A percentile compares a stretch with the other conserved stretches of the same genome.
phyloP scores from a whole-genome alignment of 768 basidiomycete genomes.

The Boletellus sp. region DNA sequence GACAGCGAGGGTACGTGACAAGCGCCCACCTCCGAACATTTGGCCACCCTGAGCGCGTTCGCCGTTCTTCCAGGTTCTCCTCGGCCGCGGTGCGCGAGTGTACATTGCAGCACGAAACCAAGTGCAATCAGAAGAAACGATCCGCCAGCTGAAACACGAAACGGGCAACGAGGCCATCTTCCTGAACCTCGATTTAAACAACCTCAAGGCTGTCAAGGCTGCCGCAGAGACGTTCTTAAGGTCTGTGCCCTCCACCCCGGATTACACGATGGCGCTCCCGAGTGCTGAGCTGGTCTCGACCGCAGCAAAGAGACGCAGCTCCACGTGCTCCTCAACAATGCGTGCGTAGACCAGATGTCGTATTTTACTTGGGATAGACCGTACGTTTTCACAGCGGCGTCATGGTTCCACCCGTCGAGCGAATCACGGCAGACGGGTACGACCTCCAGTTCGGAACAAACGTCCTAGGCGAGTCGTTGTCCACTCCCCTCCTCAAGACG shows the following conservation, averaged over 20 bases:
- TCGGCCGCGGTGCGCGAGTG: slow-evolving; percentile 33
- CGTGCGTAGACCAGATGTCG: slow-evolving; percentile 34
- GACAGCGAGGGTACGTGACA: slow-evolving; percentile 15
- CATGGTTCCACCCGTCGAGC: slow-evolving; percentile 40
- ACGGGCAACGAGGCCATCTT: slow-evolving; percentile 33
- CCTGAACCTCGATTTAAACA: slow-evolving; percentile 37
- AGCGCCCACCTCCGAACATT: not conserved
- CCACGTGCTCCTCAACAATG: slow-evolving; percentile 50
- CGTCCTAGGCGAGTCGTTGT: slow-evolving; percentile 36
- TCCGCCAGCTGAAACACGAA: slow-evolving; percentile 28
- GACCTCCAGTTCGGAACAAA: slow-evolving; percentile 60
- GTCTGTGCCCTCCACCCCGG: slow-evolving; percentile 3
- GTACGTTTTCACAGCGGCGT: slow-evolving; percentile 37
- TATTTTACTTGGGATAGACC: not conserved
- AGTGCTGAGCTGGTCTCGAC: too few relatives aligned
- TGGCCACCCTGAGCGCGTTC: too few relatives aligned
- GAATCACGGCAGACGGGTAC: slow-evolving; percentile 45
- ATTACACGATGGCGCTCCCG: too few relatives aligned
- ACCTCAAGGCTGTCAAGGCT: slow-evolving; percentile 31
- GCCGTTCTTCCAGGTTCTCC: slow-evolving; percentile 14
- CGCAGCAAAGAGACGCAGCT: slow-evolving; percentile 42
- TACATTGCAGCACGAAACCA: slow-evolving; percentile 34
- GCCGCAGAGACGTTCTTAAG: slow-evolving; percentile 34
- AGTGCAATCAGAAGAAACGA: slow-evolving; percentile 25
- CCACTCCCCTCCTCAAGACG: not conserved